Evolutionary conservation across 1,284 basidiomycete genomes (phyloP).

Genomic region (Grifola frondosa): DNA sequence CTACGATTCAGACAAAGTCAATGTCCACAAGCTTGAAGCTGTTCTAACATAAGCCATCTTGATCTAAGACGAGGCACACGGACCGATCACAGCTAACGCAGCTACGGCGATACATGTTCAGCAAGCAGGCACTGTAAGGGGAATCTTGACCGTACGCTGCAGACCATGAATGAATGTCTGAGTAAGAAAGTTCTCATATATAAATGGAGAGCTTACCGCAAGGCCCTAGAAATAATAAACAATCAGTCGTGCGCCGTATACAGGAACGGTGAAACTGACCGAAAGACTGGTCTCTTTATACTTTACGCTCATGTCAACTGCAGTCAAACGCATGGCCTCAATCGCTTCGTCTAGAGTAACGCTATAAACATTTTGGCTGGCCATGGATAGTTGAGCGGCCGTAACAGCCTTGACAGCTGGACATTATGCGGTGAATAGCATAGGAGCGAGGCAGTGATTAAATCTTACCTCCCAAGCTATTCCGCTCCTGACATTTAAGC

Average conservation of each 20-base stretch:
- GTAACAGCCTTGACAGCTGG: conserved; percentile 86
- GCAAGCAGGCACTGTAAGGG: conserved; percentile 42
- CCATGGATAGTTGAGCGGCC: conserved; percentile 93
- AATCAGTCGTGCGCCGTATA: background rate
- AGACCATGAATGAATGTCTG: conserved; percentile 3
- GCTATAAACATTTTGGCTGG: conserved; percentile 82
- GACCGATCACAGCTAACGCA: background rate
- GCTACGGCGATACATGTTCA: conserved; percentile 14
- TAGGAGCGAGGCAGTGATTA: conserved; percentile 1
- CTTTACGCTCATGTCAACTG: conserved; percentile 83
- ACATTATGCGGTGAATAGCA: background rate
- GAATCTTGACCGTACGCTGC: conserved; percentile 43
- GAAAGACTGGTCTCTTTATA: conserved; percentile 94
- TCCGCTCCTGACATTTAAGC: conserved; percentile 62
- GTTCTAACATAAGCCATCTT: no score
- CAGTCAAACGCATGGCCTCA: conserved; percentile 92
- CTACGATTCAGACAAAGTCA: no score
- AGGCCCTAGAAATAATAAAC: conserved; percentile 46
- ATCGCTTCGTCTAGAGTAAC: conserved; percentile 95
- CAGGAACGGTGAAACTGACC: conserved; percentile 39
- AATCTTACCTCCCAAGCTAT: conserved; percentile 74
- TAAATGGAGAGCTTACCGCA: conserved; percentile 45
- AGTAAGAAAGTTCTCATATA: conserved; percentile 1
- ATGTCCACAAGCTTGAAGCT: no score
- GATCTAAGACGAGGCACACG: background rate